A percentile compares a stretch with the other conserved stretches of the same genome.
Evolutionary conservation across 1,139 yeast genomes (phyloP).

Genomic region (Debaryomycetaceae sp.): DNA sequence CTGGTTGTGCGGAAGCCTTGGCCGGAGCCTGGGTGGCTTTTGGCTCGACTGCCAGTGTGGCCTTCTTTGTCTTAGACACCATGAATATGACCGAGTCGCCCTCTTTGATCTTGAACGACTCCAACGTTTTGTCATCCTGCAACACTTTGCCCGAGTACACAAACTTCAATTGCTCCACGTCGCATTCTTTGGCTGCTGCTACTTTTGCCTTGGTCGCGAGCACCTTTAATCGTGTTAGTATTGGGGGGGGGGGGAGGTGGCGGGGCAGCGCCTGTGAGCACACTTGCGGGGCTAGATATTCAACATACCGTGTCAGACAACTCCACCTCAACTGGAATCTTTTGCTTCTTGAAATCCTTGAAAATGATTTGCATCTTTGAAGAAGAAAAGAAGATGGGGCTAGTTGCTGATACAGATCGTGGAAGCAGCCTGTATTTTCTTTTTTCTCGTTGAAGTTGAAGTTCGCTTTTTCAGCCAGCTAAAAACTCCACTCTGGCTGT

Average conservation of each 20-base stretch:
- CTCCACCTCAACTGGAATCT: slow-evolving; percentile 76
- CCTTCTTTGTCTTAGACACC: slow-evolving; percentile 57
- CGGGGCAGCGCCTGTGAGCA: too few relatives aligned
- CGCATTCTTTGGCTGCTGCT: slow-evolving; percentile 66
- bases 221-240: slow-evolving; percentile 42
- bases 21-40: slow-evolving; percentile 11
- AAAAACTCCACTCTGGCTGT: too few relatives aligned
- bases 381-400: too few relatives aligned
- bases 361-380: slow-evolving; percentile 69
- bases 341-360: slow-evolving; percentile 91
- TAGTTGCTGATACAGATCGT: too few relatives aligned
- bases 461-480: too few relatives aligned
- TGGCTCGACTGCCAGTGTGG: slow-evolving; percentile 10
- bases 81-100: slow-evolving; percentile 91
- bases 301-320: slow-evolving; percentile 59
- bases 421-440: too few relatives aligned
- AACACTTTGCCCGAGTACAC: slow-evolving; percentile 91
- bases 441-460: too few relatives aligned
- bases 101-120: slow-evolving; percentile 71
- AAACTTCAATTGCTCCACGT: slow-evolving; percentile 72
- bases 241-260: too few relatives aligned
- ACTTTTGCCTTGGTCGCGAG: slow-evolving; percentile 68
- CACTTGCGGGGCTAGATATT: too few relatives aligned
- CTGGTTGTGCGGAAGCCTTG: slow-evolving; percentile 15
- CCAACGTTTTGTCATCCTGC: slow-evolving; percentile 75